Base-by-base conservation (phyloP, 2,329 filamentous ascomycete genomes). In the Claviceps citrina region DNA sequence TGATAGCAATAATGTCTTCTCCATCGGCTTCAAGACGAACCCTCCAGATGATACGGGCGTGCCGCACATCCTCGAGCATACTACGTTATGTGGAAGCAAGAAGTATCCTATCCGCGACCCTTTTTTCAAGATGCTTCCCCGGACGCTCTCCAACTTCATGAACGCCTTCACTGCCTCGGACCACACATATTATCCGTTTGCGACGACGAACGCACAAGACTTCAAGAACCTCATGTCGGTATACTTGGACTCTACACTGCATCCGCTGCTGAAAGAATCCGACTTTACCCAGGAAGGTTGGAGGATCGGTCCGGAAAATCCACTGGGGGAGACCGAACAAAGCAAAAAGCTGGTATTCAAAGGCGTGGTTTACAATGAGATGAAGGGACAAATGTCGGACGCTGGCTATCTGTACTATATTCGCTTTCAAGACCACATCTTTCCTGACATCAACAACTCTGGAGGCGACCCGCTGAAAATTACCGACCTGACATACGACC, bases 81-180 rank as follows among this genome's bases (percentile, higher is more conserved):
- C 91, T 16, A 96, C 91, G 1, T 67, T 98, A 32, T 98, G 91
- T 55, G 91, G 91, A 18, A 96, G 89, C 56, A 70, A 93, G 58
- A 94, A 93, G 79, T 94, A 64, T 57, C 91, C 91, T n/a, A 89
- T 98, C 43, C 84, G 91, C 46, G 91, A 98, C 55, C 91, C 91
- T 0, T 98, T 98, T 69, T 98, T 98, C 70, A 98, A 96, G 72
- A 98, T 98, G 91, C 73, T 98, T 20, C 91, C 91, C 18, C 78
- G 91, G 51, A 95, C 91, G 5, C 71, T 98, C n/a, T 95, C 91
- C 47, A 98, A 96, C 62, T 98, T 95, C 57, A 98, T 98, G 91
- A 98, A 98, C 60, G 91, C 91, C 45, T 94, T 96, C 57, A 98
- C 91, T 31, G 86, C 87, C 20, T 82, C 86, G 18, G 89, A 96